A percentile compares a stretch with the other conserved stretches of the same genome.
Conservation (phyloP, 2,329 filamentous ascomycete species). For the Xylariaceae sp. region DNA sequence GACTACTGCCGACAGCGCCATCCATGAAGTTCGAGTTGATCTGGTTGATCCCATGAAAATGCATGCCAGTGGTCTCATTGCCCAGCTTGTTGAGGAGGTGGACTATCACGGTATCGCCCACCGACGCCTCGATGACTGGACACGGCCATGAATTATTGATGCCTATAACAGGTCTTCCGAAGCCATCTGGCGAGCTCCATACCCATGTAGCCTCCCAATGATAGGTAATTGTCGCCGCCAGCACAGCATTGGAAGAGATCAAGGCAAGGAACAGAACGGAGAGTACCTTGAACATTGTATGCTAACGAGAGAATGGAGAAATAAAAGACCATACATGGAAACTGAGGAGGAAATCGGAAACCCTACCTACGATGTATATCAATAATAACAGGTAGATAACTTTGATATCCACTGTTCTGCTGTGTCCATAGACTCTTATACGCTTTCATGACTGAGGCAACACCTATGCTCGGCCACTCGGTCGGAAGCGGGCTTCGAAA, state of each 20-base stretch:
- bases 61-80: conserved; percentile 50
- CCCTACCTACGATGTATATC: neutral
- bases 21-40: conserved; percentile 58
- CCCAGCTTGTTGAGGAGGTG: conserved; percentile 48
- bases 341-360: neutral
- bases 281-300: conserved; percentile 2
- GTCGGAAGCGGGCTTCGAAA: neutral
- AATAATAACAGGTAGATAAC: neutral
- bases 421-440: conserved; percentile 3
- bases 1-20: conserved; percentile 52
- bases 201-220: conserved; percentile 62
- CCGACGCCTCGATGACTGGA: conserved; percentile 52
- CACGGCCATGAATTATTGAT: conserved; percentile 64
- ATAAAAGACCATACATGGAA: neutral
- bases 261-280: conserved; percentile 12
- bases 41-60: conserved; percentile 61
- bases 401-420: too few relatives aligned
- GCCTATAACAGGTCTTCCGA: conserved; percentile 55
- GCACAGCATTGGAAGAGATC: conserved; percentile 25
- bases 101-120: conserved; percentile 49
- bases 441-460: neutral
- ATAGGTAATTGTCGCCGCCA: conserved; percentile 47
- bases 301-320: neutral
- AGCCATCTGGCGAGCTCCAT: conserved; percentile 57
- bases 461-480: neutral